Conservation (phyloP, 2,329 filamentous ascomycete genomes). For the Talaromyces sp. region DNA sequence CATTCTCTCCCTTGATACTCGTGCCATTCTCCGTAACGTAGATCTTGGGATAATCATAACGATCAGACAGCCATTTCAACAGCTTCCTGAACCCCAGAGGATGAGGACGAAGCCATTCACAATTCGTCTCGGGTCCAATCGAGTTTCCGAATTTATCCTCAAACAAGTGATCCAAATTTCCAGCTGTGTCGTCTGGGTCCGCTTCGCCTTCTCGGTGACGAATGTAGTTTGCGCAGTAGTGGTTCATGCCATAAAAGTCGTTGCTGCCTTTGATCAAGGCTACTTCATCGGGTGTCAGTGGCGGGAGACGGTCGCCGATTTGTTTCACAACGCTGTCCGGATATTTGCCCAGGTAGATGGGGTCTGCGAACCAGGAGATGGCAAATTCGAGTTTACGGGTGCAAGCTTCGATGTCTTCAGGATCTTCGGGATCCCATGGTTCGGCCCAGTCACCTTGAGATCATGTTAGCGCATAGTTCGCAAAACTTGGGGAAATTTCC, state of each 20-base stretch:
- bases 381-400: slow-evolving; percentile 82
- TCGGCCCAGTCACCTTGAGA: slow-evolving; percentile 67
- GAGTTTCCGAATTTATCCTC: slow-evolving; percentile 68
- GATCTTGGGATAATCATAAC: slow-evolving; percentile 73
- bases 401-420: slow-evolving; percentile 70
- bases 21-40: slow-evolving; percentile 90
- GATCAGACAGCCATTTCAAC: slow-evolving; percentile 71
- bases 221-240: slow-evolving; percentile 87
- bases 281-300: slow-evolving; percentile 68
- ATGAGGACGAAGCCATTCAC: slow-evolving; percentile 74
- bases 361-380: slow-evolving; percentile 85
- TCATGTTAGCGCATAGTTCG: background rate
- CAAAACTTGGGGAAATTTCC: background rate
- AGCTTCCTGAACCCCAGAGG: slow-evolving; percentile 74
- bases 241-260: slow-evolving; percentile 94
- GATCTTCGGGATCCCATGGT: slow-evolving; percentile 76
- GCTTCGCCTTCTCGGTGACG: slow-evolving; percentile 64
- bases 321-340: slow-evolving; percentile 79
- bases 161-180: slow-evolving; percentile 71
- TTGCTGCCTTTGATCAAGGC: slow-evolving; percentile 79
- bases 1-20: slow-evolving; percentile 77
- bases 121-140: slow-evolving; percentile 80
- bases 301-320: slow-evolving; percentile 72
- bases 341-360: slow-evolving; percentile 80
- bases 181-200: slow-evolving; percentile 64